phyloP scores from a whole-genome alignment of 352 stramenopile species.

The Phytophthora podocarpi region DNA sequence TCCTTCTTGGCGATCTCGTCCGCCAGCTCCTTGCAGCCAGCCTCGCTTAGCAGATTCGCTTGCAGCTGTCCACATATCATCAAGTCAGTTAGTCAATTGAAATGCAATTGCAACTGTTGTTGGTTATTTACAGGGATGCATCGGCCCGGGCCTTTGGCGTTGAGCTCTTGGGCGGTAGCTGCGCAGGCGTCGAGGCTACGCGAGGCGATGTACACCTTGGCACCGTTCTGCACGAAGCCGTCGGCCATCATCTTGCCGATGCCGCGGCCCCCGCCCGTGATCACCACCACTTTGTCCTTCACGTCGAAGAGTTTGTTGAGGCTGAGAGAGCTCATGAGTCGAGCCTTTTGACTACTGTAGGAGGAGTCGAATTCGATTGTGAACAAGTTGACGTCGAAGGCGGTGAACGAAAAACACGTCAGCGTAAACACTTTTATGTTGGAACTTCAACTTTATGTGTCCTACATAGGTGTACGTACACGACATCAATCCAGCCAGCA shows the following conservation, averaged over 20 bases:
- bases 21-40: slow-evolving; percentile 51
- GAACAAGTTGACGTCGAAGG: background rate
- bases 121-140: slow-evolving; percentile 57
- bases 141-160: slow-evolving; percentile 53
- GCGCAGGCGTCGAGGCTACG: slow-evolving; percentile 83
- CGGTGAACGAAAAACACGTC: background rate
- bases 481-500: background rate
- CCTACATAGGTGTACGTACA: background rate
- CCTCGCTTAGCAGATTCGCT: slow-evolving; percentile 42
- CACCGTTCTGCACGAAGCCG: slow-evolving; percentile 91
- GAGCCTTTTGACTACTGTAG: too few species aligned
- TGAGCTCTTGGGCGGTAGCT: slow-evolving; percentile 74
- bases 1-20: slow-evolving; percentile 78
- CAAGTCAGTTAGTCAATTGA: background rate
- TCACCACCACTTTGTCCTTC: slow-evolving; percentile 83
- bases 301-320: slow-evolving; percentile 40
- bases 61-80: slow-evolving; percentile 26
- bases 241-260: slow-evolving; percentile 97
- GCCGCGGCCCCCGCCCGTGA: slow-evolving; percentile 93
- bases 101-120: background rate
- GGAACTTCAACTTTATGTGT: slow-evolving; percentile 14
- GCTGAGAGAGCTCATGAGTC: slow-evolving; percentile 29
- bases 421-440: slow-evolving; percentile 20
- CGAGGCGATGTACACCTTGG: slow-evolving; percentile 94
- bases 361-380: slow-evolving; percentile 7